Evolutionary conservation across 2,329 filamentous ascomycete species (phyloP), one percentile per base, ranked within the genome.

Genomic region (Sordariomycetes sp.): DNA sequence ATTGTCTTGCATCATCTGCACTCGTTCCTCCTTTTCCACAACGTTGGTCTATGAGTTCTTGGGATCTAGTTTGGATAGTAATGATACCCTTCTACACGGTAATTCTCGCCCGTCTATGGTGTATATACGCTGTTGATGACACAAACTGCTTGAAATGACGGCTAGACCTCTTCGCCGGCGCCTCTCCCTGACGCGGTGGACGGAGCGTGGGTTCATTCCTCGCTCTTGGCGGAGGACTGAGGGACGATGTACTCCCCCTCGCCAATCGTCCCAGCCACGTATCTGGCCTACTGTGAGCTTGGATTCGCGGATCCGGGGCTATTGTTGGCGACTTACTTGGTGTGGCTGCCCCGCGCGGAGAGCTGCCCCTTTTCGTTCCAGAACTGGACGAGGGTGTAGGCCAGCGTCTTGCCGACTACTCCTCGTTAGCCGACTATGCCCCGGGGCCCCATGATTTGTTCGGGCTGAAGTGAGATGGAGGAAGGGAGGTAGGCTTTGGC

Each of bases 311-410:
- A 8, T 25, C 2, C 34, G 3, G 6, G 48, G 22, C 6, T 20
- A 20, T 32, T 25, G 45, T 35, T 13, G 22, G 36, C 2, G 20
- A 51, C 75, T 65, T 63, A 84, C 82, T 86, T 86, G 15, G 82
- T 86, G 64, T 86, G 82, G 61, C 81, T 85, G 51, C 82, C 82
- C 53, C 82, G 70, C 0, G 82, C 82, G 12, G 80, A 77, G 3
- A 85, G 65, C 51, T 85, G 75, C 6, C 81, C 81, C 59, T 81
- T 77, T 55, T 68, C 69, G 60, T 85, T 84, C 56, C 69, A 76
- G 61, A 86, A 86, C 0, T 76, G 74, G 17, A 86, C 72, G 0
- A 75, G 77, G 0, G 83, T 86, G 62, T 76, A 86, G 6, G 82
- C 83, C 5, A 86, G 67, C 0, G 78, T 85, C 61, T 79, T 82